These are phyloP conservation scores for Fusarium guadeloupense DNA, from an alignment of 2,329 filamentous ascomycete species.

Conservation along the genomic window DNA sequence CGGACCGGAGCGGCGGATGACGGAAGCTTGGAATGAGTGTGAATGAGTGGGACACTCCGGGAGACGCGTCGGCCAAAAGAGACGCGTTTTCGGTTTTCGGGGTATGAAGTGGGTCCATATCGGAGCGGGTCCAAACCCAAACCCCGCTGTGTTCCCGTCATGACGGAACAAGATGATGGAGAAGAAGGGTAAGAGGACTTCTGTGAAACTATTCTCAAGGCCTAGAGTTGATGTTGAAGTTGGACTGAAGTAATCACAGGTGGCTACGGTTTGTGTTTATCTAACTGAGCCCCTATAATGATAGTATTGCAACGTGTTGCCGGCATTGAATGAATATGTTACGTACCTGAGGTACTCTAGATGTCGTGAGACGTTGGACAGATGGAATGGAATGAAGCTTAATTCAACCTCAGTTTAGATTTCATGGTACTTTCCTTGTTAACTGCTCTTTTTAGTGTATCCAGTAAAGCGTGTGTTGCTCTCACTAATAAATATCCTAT, in stretches of 20 bases:
- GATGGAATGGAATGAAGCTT: slow-evolving; percentile 9
- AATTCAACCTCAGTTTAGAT: slow-evolving; percentile 12
- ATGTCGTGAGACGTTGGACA: slow-evolving; percentile 6
- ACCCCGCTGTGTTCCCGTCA: background rate
- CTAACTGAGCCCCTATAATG: too few relatives aligned
- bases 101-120: slow-evolving; percentile 10
- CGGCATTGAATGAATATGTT: background rate
- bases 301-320: background rate
- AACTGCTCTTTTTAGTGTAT: too few relatives aligned
- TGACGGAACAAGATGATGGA: background rate
- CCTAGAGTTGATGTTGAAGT: too few relatives aligned
- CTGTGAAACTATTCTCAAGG: too few relatives aligned
- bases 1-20: slow-evolving; percentile 22
- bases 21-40: slow-evolving; percentile 9
- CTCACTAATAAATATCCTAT: too few relatives aligned
- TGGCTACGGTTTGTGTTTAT: too few relatives aligned
- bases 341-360: background rate
- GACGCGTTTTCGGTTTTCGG: slow-evolving; percentile 34
- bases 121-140: slow-evolving; percentile 20
- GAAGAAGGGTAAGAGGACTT: background rate
- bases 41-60: slow-evolving; percentile 33
- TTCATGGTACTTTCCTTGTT: background rate
- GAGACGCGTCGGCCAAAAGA: slow-evolving; percentile 32
- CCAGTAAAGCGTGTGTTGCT: too few relatives aligned
- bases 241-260: too few relatives aligned